Conservation (phyloP, 2,329 filamentous ascomycete species). For the Curvularia sp. region DNA sequence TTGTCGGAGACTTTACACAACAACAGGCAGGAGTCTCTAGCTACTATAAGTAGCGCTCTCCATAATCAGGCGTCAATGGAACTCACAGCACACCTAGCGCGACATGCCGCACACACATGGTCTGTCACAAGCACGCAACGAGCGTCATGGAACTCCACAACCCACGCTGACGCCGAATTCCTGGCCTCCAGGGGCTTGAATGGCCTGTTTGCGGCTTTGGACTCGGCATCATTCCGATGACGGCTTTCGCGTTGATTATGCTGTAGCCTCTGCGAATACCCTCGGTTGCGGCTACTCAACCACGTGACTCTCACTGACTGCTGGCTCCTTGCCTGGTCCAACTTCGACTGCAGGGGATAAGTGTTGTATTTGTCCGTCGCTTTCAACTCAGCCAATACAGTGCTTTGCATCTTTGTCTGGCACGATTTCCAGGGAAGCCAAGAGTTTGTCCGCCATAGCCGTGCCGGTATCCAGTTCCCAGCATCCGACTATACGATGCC, state of each 20-base stretch:
- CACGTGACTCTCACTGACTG: constrained; percentile 2
- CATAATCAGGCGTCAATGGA: neutral
- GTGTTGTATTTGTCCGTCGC: neutral
- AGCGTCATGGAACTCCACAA: neutral
- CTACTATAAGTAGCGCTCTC: neutral
- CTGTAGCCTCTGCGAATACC: constrained; percentile 1
- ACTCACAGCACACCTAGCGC: neutral
- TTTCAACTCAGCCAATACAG: neutral
- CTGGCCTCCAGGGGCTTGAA: neutral
- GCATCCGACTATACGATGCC: neutral
- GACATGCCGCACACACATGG: neutral
- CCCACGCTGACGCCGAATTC: neutral
- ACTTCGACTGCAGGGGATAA: neutral
- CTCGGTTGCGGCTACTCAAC: constrained; percentile 14
- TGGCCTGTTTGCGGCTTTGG: constrained; percentile 2
- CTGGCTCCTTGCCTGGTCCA: neutral
- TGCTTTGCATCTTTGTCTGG: neutral
- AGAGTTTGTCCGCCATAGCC: neutral
- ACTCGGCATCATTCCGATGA: neutral
- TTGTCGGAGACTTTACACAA: neutral
- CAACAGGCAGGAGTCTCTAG: neutral
- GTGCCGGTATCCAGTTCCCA: neutral
- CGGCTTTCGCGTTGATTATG: neutral
- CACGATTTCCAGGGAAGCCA: neutral
- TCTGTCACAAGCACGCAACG: neutral